Conservation (phyloP, 306 rosid genomes). For the Glycine latifolia region DNA sequence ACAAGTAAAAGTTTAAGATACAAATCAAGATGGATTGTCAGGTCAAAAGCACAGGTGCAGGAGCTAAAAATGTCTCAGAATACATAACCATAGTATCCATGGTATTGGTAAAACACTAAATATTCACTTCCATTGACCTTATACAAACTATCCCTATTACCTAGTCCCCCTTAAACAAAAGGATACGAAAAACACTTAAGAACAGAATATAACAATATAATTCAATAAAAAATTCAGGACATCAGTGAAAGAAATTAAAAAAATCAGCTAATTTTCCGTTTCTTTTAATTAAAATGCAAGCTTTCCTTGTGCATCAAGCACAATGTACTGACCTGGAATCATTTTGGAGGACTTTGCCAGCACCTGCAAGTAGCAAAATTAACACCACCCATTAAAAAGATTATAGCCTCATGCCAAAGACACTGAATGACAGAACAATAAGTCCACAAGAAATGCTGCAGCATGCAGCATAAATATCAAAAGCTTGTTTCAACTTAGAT, state of each 20-base stretch:
- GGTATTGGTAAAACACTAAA: not conserved
- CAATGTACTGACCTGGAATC: conserved; percentile 88
- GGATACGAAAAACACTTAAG: not conserved
- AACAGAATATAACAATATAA: not conserved
- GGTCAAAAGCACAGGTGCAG: conserved; percentile 14
- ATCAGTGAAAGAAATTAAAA: not conserved
- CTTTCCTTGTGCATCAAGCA: conserved; percentile 29
- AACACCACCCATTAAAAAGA: conserved; percentile 28
- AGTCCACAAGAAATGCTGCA: no score
- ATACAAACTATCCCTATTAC: no score
- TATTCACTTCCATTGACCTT: not conserved
- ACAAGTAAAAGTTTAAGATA: conserved; percentile 7
- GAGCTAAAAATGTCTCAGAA: conserved; percentile 13
- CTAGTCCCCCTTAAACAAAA: not conserved
- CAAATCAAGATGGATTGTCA: conserved; percentile 2
- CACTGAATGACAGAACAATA: not conserved
- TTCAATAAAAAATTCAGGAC: conserved; percentile 21
- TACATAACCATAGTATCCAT: conserved; percentile 10
- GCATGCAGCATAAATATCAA: not conserved
- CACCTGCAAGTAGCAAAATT: conserved; percentile 68
- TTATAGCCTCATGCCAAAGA: not conserved
- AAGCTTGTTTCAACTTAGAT: conserved; percentile 20
- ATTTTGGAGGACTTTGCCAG: conserved; percentile 97
- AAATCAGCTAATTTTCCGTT: not conserved
- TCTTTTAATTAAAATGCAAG: conserved; percentile 24